These are phyloP conservation scores for Tulasnella sp. DNA, from an alignment of 768 basidiomycete species.

Conservation along the genomic window DNA sequence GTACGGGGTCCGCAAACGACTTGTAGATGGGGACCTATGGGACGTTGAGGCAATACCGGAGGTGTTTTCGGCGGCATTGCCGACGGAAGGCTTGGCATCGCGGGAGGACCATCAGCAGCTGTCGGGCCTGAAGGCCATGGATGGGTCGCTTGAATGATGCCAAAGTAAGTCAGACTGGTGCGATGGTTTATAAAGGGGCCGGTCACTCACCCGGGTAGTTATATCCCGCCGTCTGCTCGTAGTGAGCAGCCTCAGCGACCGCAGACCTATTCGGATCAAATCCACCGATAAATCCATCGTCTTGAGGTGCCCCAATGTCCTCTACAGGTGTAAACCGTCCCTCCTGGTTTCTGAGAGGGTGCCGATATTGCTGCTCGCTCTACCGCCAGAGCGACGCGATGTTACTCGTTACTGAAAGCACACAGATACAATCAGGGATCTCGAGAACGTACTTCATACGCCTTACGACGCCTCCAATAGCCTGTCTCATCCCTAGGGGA, in stretches of 20 bases:
- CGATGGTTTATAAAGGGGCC: not conserved
- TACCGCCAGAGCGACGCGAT: slow-evolving; percentile 20
- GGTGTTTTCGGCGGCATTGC: slow-evolving; percentile 21
- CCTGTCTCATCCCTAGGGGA: slow-evolving; percentile 49
- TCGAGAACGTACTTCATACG: slow-evolving; percentile 22
- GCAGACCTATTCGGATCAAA: slow-evolving; percentile 28
- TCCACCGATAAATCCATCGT: slow-evolving; percentile 50
- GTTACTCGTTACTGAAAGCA: slow-evolving; percentile 23
- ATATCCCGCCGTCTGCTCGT: not conserved
- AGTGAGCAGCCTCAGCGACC: not conserved
- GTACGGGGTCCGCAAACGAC: slow-evolving; percentile 75
- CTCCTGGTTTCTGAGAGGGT: slow-evolving; percentile 34
- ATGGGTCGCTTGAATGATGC: not conserved
- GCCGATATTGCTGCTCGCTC: slow-evolving; percentile 18
- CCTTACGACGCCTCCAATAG: slow-evolving; percentile 60
- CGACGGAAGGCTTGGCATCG: not conserved
- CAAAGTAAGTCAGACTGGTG: not conserved
- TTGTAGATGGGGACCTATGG: slow-evolving; percentile 67
- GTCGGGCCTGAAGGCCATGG: not conserved
- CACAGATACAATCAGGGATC: slow-evolving; percentile 19
- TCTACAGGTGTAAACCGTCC: slow-evolving; percentile 45
- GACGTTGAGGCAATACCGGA: slow-evolving; percentile 33
- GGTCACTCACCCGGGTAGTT: not conserved
- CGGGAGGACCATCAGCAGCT: not conserved
- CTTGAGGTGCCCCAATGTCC: slow-evolving; percentile 37